Base-by-base conservation (phyloP, 2,329 filamentous ascomycete species). In the Anisogramma anomala region DNA sequence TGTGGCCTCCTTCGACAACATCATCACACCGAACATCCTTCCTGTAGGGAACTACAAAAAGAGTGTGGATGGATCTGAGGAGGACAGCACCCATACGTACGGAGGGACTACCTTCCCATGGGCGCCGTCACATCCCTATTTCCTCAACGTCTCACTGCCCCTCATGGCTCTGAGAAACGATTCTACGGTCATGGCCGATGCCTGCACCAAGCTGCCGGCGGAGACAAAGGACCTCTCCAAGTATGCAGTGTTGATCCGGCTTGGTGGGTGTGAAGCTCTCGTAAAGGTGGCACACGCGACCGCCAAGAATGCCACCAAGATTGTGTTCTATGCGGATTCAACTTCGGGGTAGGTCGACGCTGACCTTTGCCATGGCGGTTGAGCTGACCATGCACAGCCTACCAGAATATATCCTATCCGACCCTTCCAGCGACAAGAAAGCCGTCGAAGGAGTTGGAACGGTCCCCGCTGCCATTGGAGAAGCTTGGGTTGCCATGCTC, bases 201-300 rank as follows among this genome's bases (percentile, higher is more conserved):
- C 57, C 15, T 68, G 65, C 43, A 49, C 53, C 8, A 51, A 59
- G 4, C 53, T 66, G 7, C 59, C 64, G 1, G 55, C 58, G 10
- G 50, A 57, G 31, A 61, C 59, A 1, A 59, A 64, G 2, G 59
- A 66, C 48, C 55, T 71, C 11, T 58, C 59, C 3, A 48, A 56
- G 4, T 55, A 59, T 23, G 52, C 69, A 17, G 64, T 68, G 5
- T 53, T 68, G 3, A 53, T 69, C 26, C 58, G 56, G 4, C 55
- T 57, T 23, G 59, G 59, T 41, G 54, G 55, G 56, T 47, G 44
- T 20, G 26, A 25, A 6, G 20, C 35, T 22, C 19, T 4, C 15
- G 48, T 52, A 4, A 63, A 68, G 48, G 59, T 58, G 13, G 45
- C 48, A 11, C 65, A 67, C 40, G 54, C 62, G 1, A 59, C 57